Percentiles rank a stretch among this genome's conserved stretches.
Conservation (phyloP, 2,329 filamentous ascomycete species). For the Mollisiaceae sp. region DNA sequence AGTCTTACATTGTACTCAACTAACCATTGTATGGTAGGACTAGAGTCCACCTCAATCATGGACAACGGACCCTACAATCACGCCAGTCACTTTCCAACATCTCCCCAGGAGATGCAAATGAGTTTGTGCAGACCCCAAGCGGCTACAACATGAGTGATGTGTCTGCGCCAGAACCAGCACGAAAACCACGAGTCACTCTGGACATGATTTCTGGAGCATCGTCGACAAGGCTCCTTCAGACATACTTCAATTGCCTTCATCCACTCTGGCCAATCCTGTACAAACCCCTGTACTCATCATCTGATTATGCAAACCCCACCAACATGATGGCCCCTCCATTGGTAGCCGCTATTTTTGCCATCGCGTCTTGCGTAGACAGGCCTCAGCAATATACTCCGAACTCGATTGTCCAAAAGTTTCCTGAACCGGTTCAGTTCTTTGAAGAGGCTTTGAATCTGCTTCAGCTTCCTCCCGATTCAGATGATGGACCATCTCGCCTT, state of each 20-base stretch:
- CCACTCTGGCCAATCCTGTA: constrained; percentile 42
- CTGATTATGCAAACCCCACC: constrained; percentile 35
- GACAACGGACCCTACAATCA: background rate
- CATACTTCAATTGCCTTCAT: constrained; percentile 41
- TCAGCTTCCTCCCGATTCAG: constrained; percentile 20
- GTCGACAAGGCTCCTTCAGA: constrained; percentile 38
- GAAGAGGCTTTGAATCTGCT: constrained; percentile 34
- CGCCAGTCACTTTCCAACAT: constrained; percentile 9
- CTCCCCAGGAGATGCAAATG: background rate
- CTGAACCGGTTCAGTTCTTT: constrained; percentile 33
- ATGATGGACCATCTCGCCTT: constrained; percentile 10
- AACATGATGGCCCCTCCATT: constrained; percentile 35
- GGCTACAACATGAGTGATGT: constrained; percentile 10
- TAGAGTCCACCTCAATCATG: constrained; percentile 1
- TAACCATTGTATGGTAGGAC: background rate
- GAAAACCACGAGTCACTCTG: constrained; percentile 8
- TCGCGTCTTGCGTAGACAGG: constrained; percentile 38
- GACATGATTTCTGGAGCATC: constrained; percentile 30
- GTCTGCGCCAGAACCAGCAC: background rate
- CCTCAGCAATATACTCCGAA: constrained; percentile 25
- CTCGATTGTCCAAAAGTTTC: constrained; percentile 24
- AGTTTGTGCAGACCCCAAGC: background rate
- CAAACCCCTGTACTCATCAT: constrained; percentile 39
- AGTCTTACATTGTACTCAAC: background rate
- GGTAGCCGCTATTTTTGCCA: constrained; percentile 38